These are phyloP conservation scores for Populus tremula DNA, from an alignment of 345 rosid genomes.

Conservation along the genomic window DNA sequence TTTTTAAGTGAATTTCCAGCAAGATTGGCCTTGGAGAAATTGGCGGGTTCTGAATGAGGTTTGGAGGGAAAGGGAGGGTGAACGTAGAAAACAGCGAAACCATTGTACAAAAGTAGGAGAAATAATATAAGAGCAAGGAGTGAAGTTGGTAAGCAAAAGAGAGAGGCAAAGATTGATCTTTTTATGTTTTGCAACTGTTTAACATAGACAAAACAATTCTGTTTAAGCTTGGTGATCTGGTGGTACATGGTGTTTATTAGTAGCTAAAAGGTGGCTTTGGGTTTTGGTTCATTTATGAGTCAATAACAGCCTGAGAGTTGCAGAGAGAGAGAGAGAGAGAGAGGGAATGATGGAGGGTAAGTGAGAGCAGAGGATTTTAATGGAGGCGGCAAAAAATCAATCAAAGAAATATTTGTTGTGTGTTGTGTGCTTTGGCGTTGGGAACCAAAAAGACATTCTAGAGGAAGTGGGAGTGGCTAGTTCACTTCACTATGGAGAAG, in stretches of 20 bases:
- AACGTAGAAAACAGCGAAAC: slow-evolving; percentile 63
- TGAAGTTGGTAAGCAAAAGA: slow-evolving; percentile 54
- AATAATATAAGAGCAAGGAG: slow-evolving; percentile 60
- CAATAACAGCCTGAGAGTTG: neutral
- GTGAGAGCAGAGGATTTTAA: slow-evolving; percentile 7
- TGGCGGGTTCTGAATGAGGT: slow-evolving; percentile 25
- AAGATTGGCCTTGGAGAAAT: slow-evolving; percentile 19
- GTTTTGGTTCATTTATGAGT: neutral
- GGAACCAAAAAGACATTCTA: neutral
- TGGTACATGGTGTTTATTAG: neutral
- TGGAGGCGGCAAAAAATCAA: slow-evolving; percentile 38
- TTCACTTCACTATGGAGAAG: neutral
- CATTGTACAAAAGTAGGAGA: slow-evolving; percentile 62
- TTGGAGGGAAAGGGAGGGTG: slow-evolving; percentile 47
- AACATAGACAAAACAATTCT: slow-evolving; percentile 7
- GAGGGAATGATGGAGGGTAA: neutral
- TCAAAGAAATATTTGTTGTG: neutral
- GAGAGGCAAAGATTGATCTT: slow-evolving; percentile 37
- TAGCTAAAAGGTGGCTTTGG: neutral
- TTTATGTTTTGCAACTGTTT: slow-evolving; percentile 20
- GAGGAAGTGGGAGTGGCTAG: neutral
- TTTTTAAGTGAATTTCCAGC: slow-evolving; percentile 28
- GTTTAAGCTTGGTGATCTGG: slow-evolving; percentile 18
- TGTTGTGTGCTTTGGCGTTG: slow-evolving; percentile 20
- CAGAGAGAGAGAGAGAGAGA: slow-evolving; percentile 5